These are phyloP conservation scores for Suillus subaureus DNA, from an alignment of 768 basidiomycete genomes.

Conservation along the genomic window DNA sequence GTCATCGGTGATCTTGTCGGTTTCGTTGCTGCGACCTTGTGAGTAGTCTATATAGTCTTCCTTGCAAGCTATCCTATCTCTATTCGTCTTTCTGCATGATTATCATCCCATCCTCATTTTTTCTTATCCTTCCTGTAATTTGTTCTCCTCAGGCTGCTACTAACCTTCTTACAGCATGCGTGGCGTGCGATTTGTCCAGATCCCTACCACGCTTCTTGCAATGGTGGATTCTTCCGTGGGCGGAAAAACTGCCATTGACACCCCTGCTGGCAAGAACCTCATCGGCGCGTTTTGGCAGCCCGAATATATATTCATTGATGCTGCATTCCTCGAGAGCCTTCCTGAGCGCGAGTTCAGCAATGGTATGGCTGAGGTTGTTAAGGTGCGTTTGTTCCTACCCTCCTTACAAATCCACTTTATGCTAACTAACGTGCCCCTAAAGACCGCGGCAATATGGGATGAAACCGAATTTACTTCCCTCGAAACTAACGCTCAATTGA, in stretches of 20 bases:
- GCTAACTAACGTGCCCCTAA: slow-evolving; percentile 10
- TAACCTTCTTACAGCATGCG: slow-evolving; percentile 74
- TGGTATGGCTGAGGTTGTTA: slow-evolving; percentile 98
- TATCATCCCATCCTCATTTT: neutral
- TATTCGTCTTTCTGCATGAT: slow-evolving; percentile 2
- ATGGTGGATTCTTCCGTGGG: slow-evolving; percentile 99
- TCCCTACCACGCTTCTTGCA: slow-evolving; percentile 93
- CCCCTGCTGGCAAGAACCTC: slow-evolving; percentile 96
- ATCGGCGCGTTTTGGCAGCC: slow-evolving; percentile 99
- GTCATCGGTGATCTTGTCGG: slow-evolving; percentile 97
- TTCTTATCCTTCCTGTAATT: neutral
- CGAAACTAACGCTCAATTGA: slow-evolving; percentile 83
- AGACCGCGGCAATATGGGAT: slow-evolving; percentile 99
- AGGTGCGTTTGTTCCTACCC: slow-evolving; percentile 52
- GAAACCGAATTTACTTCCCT: slow-evolving; percentile 86
- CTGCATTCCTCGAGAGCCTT: slow-evolving; percentile 92
- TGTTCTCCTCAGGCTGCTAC: neutral
- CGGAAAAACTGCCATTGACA: slow-evolving; percentile 99
- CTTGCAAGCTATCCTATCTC: neutral
- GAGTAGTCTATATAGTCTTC: slow-evolving; percentile 29
- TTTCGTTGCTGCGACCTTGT: slow-evolving; percentile 98
- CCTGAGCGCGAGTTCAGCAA: slow-evolving; percentile 95
- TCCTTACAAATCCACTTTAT: neutral
- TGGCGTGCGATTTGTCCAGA: slow-evolving; percentile 92
- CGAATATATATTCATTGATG: slow-evolving; percentile 95